Base-by-base conservation (phyloP, 202 grass and related monocot genomes). In the Eragrostis tef region DNA sequence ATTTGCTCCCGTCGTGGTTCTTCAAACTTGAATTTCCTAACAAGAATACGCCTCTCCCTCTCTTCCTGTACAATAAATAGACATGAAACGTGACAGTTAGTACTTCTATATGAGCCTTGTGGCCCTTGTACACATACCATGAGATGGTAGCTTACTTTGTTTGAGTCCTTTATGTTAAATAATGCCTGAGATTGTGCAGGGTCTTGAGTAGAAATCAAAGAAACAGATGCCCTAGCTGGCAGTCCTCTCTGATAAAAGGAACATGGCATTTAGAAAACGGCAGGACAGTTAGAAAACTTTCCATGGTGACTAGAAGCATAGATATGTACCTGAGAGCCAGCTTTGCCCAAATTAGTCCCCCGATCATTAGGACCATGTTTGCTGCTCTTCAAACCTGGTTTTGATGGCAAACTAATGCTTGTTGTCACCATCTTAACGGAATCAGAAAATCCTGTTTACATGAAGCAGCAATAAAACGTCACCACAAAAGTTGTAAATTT, bases 161-260 rank as follows among this genome's bases (percentile, higher is more conserved):
- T 99, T 31, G 96, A 99, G 83, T 99, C 96, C 74, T 86, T 99
- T 64, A 96, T 89, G 81, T 93, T 99, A 89, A 99, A 99, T 78
- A 96, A 87, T 44, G 90, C 80, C 54, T 99, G 96, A 65, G 90
- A 93, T 16, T 99, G 93, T 57, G 61, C 27, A 20, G 87, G 75
- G 77, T 99, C 96, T 86, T 96, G 96, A 80, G 87, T 77, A 79
- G 93, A 90, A 51, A 88, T 78, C 82, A 87, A 82, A 71, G 73
- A 54, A 71, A 85, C 82, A 20, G 93, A 99, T 29, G 83, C 79
- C 82, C 96, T 96, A 66, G 83, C 63, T 50, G 96, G 89, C 87
- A 84, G 80, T 83, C 88, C 87, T 88, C 89, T 99, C 96, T 95
- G 78, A 69, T 44, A 81, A 75, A 75, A 12, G 53, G 22, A 59